phyloP scores from a whole-genome alignment of 306 rosid genomes.

The Casuarina equisetifolia region DNA sequence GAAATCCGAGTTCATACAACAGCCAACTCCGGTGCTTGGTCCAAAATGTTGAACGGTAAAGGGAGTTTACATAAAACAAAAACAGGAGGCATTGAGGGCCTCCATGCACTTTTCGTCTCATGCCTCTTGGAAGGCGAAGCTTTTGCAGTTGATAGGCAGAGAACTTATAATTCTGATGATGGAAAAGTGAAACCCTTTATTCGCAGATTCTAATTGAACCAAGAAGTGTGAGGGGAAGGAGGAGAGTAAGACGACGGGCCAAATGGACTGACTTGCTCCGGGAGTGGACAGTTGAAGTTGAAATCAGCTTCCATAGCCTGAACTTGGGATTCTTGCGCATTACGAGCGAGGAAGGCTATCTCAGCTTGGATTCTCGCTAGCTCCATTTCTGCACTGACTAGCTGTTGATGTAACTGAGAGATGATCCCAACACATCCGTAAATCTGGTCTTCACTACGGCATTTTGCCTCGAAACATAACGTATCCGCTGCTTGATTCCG shows the following conservation, averaged over 20 bases:
- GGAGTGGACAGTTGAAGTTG: constrained; percentile 15
- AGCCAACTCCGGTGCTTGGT: no score
- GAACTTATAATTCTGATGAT: no score
- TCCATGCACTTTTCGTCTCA: no score
- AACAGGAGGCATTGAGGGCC: no score
- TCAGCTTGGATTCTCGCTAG: constrained; percentile 54
- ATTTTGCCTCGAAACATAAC: constrained; percentile 55
- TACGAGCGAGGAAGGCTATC: constrained; percentile 32
- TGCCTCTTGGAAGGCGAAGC: no score
- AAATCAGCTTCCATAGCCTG: constrained; percentile 1
- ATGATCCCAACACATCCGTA: constrained; percentile 69
- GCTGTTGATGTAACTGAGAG: constrained; percentile 50
- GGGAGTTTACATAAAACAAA: no score
- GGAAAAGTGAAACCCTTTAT: not conserved
- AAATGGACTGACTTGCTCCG: constrained; percentile 9
- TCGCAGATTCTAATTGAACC: constrained; percentile 18
- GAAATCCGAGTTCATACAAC: no score
- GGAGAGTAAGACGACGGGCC: not conserved
- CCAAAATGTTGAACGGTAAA: no score
- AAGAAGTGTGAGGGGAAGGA: constrained; percentile 23
- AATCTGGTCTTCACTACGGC: constrained; percentile 60
- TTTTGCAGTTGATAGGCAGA: no score
- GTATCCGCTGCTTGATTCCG: constrained; percentile 57
- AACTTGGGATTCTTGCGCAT: constrained; percentile 10
- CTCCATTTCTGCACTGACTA: constrained; percentile 41